Conservation (phyloP, 2,329 filamentous ascomycete genomes). For the Leptographium wingfieldii region DNA sequence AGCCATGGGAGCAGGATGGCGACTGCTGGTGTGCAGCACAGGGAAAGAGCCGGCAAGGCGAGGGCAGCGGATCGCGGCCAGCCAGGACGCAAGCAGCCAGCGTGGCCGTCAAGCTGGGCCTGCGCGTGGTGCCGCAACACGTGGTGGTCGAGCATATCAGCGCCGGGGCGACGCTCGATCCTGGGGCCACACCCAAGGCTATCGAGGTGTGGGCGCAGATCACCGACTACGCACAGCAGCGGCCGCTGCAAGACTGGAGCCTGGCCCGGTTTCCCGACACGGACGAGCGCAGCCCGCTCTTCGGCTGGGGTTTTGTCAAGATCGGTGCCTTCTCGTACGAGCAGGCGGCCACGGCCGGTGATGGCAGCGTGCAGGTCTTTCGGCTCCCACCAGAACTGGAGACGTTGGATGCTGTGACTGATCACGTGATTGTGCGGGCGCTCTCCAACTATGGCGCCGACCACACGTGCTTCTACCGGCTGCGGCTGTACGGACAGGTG, state of each 20-base stretch:
- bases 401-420: conserved; percentile 34
- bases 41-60: not conserved
- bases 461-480: conserved; percentile 54
- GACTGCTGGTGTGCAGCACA: conserved; percentile 75
- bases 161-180: conserved; percentile 45
- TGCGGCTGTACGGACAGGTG: conserved; percentile 41
- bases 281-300: conserved; percentile 12
- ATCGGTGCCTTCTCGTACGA: conserved; percentile 45
- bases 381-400: conserved; percentile 36
- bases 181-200: conserved; percentile 48
- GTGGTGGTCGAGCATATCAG: conserved; percentile 63
- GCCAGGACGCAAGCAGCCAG: conserved; percentile 16
- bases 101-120: conserved; percentile 49
- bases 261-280: conserved; percentile 26
- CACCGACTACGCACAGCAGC: conserved; percentile 28
- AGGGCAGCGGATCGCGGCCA: not conserved
- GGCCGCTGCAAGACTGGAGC: conserved; percentile 28
- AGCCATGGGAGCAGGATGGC: conserved; percentile 62
- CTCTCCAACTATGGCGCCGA: conserved; percentile 45
- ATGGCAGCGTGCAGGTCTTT: conserved; percentile 33
- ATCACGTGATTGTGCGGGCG: conserved; percentile 41
- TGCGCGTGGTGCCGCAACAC: conserved; percentile 51
- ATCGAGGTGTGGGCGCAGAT: conserved; percentile 60
- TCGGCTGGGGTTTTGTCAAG: conserved; percentile 38
- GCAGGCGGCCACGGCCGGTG: conserved; percentile 21